A percentile compares a stretch with the other conserved stretches of the same genome.
Evolutionary conservation across 2,329 filamentous ascomycete genomes (phyloP).

Genomic region (Penicillium sumatraense): DNA sequence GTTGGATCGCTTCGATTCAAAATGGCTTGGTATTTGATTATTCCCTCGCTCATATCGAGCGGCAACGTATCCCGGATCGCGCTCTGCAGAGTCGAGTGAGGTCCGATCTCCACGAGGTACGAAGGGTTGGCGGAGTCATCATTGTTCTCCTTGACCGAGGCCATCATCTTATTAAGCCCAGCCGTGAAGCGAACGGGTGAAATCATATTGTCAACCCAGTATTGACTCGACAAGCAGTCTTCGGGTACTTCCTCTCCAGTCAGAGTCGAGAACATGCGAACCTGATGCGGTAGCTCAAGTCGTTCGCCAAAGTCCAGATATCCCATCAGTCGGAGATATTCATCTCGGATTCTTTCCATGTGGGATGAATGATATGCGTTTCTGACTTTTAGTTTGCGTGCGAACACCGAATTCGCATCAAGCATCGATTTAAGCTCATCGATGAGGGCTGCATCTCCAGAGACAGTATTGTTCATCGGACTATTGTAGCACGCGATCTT

Average conservation of each 20-base stretch:
- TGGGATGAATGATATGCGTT: conserved; percentile 39
- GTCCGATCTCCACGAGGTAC: conserved; percentile 37
- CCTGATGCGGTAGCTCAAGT: conserved; percentile 16
- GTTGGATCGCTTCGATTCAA: conserved; percentile 30
- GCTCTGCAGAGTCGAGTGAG: conserved; percentile 35
- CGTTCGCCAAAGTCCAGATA: conserved; percentile 13
- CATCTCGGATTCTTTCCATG: conserved; percentile 29
- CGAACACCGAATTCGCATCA: conserved; percentile 30
- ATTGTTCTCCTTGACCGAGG: background rate
- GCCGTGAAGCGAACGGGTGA: conserved; percentile 35
- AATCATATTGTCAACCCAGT: conserved; percentile 40
- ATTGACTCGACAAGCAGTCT: conserved; percentile 19
- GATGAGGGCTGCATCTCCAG: conserved; percentile 32
- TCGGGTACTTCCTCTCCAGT: conserved; percentile 24
- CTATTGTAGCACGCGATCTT: conserved; percentile 36
- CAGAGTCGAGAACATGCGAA: conserved; percentile 32
- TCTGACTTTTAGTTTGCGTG: conserved; percentile 33
- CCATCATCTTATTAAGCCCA: conserved; percentile 23
- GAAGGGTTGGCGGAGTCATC: conserved; percentile 11
- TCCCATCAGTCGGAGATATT: conserved; percentile 31
- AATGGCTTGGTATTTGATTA: conserved; percentile 28
- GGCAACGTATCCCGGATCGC: conserved; percentile 33
- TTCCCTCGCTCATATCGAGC: background rate
- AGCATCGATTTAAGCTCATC: conserved; percentile 26
- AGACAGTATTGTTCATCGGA: conserved; percentile 32